Conservation (phyloP, 306 rosid genomes). For the Carpinus fangiana region DNA sequence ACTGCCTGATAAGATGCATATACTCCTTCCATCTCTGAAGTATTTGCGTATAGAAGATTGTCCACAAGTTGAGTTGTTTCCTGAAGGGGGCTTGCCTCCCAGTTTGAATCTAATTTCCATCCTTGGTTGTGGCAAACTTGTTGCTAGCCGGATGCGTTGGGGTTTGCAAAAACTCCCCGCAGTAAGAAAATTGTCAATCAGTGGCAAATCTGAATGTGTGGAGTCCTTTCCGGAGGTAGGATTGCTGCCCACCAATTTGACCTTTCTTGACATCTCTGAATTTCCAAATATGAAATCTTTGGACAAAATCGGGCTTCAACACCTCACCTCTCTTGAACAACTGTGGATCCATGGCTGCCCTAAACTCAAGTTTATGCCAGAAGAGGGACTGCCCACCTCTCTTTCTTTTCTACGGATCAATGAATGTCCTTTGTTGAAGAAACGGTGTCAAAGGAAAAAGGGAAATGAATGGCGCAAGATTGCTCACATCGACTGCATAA, state of each 20-base stretch:
- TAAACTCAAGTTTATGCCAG: conserved; percentile 21
- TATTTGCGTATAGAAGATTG: background rate
- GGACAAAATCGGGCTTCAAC: conserved; percentile 21
- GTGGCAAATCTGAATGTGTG: background rate
- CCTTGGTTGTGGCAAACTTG: background rate
- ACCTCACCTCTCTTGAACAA: background rate
- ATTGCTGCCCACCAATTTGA: conserved; percentile 28
- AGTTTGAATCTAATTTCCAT: background rate
- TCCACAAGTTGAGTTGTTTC: conserved; percentile 26
- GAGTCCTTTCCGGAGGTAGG: conserved; percentile 25
- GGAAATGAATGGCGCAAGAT: conserved; percentile 43
- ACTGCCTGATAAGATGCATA: background rate
- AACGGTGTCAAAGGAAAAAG: conserved; percentile 7
- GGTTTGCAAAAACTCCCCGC: conserved; percentile 14
- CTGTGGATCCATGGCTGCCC: rapidly evolving
- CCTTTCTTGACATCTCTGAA: rapidly evolving
- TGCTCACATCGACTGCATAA: conserved; percentile 10
- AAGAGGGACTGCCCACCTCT: conserved; percentile 29
- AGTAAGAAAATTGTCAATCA: rapidly evolving
- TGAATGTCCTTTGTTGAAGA: conserved; percentile 6
- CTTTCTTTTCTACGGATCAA: background rate
- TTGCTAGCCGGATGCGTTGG: conserved; percentile 15
- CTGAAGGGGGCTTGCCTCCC: conserved; percentile 12
- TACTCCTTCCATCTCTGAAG: conserved; percentile 18
- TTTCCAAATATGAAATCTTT: conserved; percentile 18